phyloP scores from a whole-genome alignment of 2,329 filamentous ascomycete genomes.

The Dothidotthia symphoricarpi region DNA sequence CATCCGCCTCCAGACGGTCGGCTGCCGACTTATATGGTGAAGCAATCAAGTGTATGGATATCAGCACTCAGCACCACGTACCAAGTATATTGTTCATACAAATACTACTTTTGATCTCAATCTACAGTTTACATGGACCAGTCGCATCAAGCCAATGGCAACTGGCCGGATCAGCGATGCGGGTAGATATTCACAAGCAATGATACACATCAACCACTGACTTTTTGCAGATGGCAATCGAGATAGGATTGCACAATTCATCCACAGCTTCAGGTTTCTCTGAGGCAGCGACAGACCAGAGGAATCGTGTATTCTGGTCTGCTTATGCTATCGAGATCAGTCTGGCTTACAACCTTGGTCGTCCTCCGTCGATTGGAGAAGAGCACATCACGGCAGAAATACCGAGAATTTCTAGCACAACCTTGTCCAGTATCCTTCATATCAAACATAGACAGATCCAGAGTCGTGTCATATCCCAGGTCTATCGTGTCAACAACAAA shows the following conservation, averaged over 20 bases:
- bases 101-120: conserved; percentile 3
- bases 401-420: neutral
- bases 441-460: conserved; percentile 5
- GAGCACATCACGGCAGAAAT: conserved; percentile 3
- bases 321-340: conserved; percentile 3
- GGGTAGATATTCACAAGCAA: neutral
- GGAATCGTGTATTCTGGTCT: conserved; percentile 3
- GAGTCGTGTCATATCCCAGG: conserved; percentile 1
- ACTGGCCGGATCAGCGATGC: conserved; percentile 1
- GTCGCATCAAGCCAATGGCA: conserved; percentile 4
- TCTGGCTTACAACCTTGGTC: conserved; percentile 5
- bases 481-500: neutral
- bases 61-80: neutral
- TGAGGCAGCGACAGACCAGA: neutral
- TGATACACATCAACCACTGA: neutral
- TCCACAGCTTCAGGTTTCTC: neutral
- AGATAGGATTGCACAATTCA: neutral
- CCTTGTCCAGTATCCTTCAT: neutral
- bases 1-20: no score
- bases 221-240: neutral
- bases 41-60: neutral
- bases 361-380: conserved; percentile 1
- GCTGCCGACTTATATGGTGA: no score
- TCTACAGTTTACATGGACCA: conserved; percentile 2
- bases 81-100: conserved; percentile 1